Conservation (phyloP, 345 rosid genomes). For the Clarkia xantiana region DNA sequence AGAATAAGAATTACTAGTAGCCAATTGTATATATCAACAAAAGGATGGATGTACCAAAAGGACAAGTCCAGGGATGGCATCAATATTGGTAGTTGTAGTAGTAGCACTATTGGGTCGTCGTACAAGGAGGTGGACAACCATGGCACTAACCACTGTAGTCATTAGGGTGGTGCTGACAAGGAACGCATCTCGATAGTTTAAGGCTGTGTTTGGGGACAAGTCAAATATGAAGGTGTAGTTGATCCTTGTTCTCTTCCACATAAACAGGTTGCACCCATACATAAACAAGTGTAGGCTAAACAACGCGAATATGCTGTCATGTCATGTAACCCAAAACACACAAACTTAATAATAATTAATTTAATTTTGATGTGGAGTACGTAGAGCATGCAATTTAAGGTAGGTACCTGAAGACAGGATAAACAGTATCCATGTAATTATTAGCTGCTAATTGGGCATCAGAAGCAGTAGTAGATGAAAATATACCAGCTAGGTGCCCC, state of each 20-base stretch:
- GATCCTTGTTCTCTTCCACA: conserved; percentile 77
- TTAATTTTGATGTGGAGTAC: neutral
- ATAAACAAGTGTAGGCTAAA: conserved; percentile 83
- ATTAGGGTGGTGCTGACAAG: conserved; percentile 79
- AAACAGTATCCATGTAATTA: conserved; percentile 71
- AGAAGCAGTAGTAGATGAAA: conserved; percentile 19
- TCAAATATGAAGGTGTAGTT: conserved; percentile 83
- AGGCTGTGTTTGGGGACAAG: conserved; percentile 55
- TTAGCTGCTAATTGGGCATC: conserved; percentile 20
- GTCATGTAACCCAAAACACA: too few species aligned
- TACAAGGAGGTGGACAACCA: conserved; percentile 75
- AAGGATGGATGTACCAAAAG: conserved; percentile 29
- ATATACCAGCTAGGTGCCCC: conserved; percentile 69
- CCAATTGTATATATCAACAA: too few species aligned
- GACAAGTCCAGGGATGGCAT: conserved; percentile 76
- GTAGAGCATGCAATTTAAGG: neutral
- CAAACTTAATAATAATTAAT: neutral
- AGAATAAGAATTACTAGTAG: too few species aligned
- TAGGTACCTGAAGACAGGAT: conserved; percentile 85
- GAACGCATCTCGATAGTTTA: conserved; percentile 79
- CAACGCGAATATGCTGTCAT: conserved; percentile 73
- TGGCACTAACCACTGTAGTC: conserved; percentile 70
- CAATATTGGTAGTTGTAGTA: conserved; percentile 40
- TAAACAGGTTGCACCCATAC: conserved; percentile 82
- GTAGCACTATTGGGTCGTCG: conserved; percentile 45